These are phyloP conservation scores for Niebla homalea DNA, from an alignment of 495 filamentous ascomycete genomes.

Conservation along the genomic window DNA sequence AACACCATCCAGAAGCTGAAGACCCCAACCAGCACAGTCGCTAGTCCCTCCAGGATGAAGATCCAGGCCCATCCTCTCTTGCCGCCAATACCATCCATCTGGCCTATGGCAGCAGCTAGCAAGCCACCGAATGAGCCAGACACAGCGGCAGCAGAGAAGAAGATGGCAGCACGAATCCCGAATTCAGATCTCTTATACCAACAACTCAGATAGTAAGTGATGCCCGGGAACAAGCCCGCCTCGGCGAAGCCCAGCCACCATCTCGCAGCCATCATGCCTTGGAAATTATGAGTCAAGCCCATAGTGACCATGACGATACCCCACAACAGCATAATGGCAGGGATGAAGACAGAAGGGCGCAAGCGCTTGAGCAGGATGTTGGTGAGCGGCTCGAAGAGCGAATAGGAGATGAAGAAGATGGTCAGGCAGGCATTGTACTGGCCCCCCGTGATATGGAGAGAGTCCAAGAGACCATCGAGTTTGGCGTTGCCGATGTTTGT, in stretches of 20 bases:
- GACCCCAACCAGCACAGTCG: constrained; percentile 61
- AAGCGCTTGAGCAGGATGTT: constrained; percentile 74
- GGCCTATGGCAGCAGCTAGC: constrained; percentile 61
- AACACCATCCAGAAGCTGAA: constrained; percentile 74
- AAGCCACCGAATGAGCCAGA: constrained; percentile 80
- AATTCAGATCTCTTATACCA: constrained; percentile 79
- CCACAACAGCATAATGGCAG: constrained; percentile 45
- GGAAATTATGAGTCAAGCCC: constrained; percentile 68
- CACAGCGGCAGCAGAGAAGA: constrained; percentile 78
- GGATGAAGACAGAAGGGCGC: constrained; percentile 58
- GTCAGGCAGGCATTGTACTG: constrained; percentile 70
- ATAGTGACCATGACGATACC: constrained; percentile 73
- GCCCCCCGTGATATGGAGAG: constrained; percentile 47
- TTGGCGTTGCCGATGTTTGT: constrained; percentile 85
- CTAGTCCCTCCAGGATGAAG: constrained; percentile 64
- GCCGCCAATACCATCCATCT: constrained; percentile 58
- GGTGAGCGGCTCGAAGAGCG: constrained; percentile 73
- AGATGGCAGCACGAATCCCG: constrained; percentile 67
- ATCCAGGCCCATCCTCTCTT: constrained; percentile 75
- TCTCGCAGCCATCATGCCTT: constrained; percentile 66
- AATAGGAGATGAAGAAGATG: constrained; percentile 89
- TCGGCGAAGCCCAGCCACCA: constrained; percentile 80
- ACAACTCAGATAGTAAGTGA: constrained; percentile 79
- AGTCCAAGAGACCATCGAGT: constrained; percentile 54
- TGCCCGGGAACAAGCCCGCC: constrained; percentile 75